phyloP scores from a whole-genome alignment of 257 asterid genomes.

The Plantago ovata region DNA sequence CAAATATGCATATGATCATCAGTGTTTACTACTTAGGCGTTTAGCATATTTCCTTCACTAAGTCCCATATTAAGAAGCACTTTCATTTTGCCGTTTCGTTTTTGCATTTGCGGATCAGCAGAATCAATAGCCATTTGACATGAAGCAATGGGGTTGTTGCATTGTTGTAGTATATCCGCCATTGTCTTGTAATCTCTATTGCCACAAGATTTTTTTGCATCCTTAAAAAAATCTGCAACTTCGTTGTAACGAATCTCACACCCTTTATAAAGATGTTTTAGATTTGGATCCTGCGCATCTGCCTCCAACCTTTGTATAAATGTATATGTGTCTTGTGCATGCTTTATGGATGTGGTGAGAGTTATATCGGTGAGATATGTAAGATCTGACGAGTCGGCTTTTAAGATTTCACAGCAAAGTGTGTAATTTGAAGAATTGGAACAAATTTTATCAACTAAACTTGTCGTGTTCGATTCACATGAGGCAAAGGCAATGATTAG shows the following conservation, averaged over 20 bases:
- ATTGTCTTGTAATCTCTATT: background rate
- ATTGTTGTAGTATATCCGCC: background rate
- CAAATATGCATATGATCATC: too few relatives aligned
- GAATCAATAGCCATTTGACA: conserved; percentile 8
- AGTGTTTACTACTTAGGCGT: too few relatives aligned
- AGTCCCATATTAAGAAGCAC: conserved; percentile 9
- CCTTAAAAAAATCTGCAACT: background rate
- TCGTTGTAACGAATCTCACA: background rate
- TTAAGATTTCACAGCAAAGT: conserved; percentile 10
- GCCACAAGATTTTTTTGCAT: background rate
- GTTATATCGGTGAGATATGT: conserved; percentile 18
- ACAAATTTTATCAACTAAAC: conserved; percentile 14
- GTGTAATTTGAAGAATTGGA: conserved; percentile 4
- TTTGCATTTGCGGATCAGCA: background rate
- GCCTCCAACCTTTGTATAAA: background rate
- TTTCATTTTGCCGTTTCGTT: conserved; percentile 8
- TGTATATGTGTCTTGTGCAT: background rate
- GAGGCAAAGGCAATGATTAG: background rate
- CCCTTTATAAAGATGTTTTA: background rate
- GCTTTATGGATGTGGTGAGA: background rate
- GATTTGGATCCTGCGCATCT: background rate
- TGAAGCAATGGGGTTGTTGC: background rate
- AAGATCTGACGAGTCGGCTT: background rate
- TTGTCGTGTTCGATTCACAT: background rate
- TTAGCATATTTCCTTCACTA: conserved; percentile 9